Conservation (phyloP, 148 eudicot genomes). For the Heliosperma pusillum region DNA sequence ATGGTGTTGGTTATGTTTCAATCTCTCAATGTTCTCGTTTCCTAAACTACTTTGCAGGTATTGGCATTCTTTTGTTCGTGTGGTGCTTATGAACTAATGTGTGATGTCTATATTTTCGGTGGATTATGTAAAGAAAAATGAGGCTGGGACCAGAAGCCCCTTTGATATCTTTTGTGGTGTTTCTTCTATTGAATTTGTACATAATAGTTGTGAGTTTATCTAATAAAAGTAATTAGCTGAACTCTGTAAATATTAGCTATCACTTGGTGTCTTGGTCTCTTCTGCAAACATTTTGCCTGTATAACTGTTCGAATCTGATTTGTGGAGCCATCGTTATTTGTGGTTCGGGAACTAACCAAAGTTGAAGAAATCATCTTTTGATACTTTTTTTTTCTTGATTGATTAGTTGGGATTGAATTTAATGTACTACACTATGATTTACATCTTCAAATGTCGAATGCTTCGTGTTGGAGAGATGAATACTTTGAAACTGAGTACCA, state of each 20-base stretch:
- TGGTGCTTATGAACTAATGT: constrained; percentile 16
- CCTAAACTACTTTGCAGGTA: constrained; percentile 26
- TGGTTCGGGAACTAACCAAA: not conserved
- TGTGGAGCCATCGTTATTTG: not conserved
- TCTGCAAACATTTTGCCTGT: constrained; percentile 16
- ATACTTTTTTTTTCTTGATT: not conserved
- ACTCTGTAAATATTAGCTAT: constrained; percentile 28
- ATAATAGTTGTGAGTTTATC: constrained; percentile 22
- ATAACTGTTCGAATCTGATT: constrained; percentile 4
- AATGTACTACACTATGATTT: too few relatives aligned
- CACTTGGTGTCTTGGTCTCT: constrained; percentile 7
- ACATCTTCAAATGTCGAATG: too few relatives aligned
- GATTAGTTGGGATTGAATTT: constrained; percentile 12
- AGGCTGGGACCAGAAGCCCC: constrained; percentile 3
- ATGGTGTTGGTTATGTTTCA: not conserved
- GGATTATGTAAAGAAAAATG: constrained; percentile 22
- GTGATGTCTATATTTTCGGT: constrained; percentile 21
- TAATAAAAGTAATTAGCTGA: constrained; percentile 22
- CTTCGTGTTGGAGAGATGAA: too few relatives aligned
- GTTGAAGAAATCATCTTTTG: not conserved
- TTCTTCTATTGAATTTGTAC: constrained; percentile 30
- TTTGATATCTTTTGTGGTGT: constrained; percentile 27
- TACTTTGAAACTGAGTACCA: too few relatives aligned
- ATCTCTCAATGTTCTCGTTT: not conserved
- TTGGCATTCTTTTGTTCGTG: constrained; percentile 32